Percentiles rank a stretch among this genome's conserved stretches.
Conservation (phyloP, 2,329 filamentous ascomycete genomes). For the Colletotrichum liriopes region DNA sequence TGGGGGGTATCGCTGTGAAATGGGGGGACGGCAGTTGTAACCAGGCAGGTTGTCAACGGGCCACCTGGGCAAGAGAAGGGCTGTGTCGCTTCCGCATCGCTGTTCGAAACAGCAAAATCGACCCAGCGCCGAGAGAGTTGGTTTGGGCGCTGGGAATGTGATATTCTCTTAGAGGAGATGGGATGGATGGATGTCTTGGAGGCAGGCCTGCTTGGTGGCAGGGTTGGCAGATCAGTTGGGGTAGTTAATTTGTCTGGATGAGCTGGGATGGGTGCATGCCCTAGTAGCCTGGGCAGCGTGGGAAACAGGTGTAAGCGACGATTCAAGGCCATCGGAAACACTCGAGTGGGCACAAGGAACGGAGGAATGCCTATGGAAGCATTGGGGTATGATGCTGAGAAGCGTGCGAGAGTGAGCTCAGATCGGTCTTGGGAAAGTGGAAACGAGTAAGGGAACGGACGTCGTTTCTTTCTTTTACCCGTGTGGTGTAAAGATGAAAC, state of each 20-base stretch:
- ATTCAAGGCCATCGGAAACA: not conserved
- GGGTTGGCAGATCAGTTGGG: not conserved
- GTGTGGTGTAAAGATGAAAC: conserved; percentile 41
- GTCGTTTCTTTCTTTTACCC: conserved; percentile 37
- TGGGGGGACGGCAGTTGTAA: conserved; percentile 30
- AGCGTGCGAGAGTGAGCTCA: conserved; percentile 12
- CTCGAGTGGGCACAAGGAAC: not conserved
- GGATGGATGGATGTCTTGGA: conserved; percentile 3
- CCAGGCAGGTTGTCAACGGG: conserved; percentile 22
- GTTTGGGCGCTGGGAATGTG: conserved; percentile 34
- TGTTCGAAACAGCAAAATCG: conserved; percentile 28
- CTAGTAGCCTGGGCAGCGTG: not conserved
- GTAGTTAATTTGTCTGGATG: not conserved
- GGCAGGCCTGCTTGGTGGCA: not conserved
- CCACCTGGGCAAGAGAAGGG: conserved; percentile 26
- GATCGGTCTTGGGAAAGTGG: conserved; percentile 23
- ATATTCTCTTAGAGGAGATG: conserved; percentile 15
- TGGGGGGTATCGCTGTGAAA: conserved; percentile 37
- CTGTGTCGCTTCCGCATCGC: conserved; percentile 33
- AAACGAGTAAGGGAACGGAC: conserved; percentile 41
- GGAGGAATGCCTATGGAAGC: not conserved
- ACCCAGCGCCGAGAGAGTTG: conserved; percentile 43
- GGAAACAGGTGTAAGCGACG: conserved; percentile 1
- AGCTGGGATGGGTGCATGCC: not conserved
- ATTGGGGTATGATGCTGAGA: not conserved